A percentile compares a stretch with the other conserved stretches of the same genome.
phyloP scores from a whole-genome alignment of 2,329 filamentous ascomycete species.

The Colletotrichum liriopes region DNA sequence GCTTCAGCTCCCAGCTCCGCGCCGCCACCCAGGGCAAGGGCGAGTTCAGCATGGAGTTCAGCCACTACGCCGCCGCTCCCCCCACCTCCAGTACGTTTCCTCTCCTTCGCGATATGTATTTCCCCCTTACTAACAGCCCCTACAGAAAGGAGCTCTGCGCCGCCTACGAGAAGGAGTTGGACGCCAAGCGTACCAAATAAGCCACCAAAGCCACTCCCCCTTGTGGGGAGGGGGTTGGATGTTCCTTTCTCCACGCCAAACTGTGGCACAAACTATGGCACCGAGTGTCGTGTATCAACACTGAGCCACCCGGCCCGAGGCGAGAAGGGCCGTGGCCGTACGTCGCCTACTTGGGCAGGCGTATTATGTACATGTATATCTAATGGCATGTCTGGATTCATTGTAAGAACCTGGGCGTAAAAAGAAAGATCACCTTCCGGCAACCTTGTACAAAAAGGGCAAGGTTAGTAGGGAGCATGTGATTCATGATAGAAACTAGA shows the following conservation, averaged over 20 bases:
- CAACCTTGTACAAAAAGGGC: slow-evolving; percentile 19
- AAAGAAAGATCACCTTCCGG: slow-evolving; percentile 20
- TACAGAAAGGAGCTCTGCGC: slow-evolving; percentile 71
- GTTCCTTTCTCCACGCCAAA: not conserved
- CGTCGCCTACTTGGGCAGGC: slow-evolving; percentile 32
- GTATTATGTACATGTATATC: slow-evolving; percentile 40
- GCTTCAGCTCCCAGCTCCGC: slow-evolving; percentile 91
- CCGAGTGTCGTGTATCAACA: slow-evolving; percentile 39
- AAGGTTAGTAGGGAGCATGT: slow-evolving; percentile 27
- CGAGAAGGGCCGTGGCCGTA: slow-evolving; percentile 18
- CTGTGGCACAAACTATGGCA: slow-evolving; percentile 29
- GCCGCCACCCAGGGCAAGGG: slow-evolving; percentile 98
- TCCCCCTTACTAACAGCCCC: slow-evolving; percentile 46
- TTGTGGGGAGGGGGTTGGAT: not conserved
- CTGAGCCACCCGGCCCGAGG: slow-evolving; percentile 8
- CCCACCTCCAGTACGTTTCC: slow-evolving; percentile 85
- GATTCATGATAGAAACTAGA: slow-evolving; percentile 42
- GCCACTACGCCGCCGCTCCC: slow-evolving; percentile 91
- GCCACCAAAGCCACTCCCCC: not conserved
- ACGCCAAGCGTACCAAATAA: slow-evolving; percentile 70
- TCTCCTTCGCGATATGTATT: slow-evolving; percentile 30
- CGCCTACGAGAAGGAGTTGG: slow-evolving; percentile 73
- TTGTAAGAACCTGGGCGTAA: slow-evolving; percentile 18
- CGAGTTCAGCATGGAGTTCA: slow-evolving; percentile 99
- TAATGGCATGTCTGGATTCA: slow-evolving; percentile 37